Base-by-base conservation (phyloP, 2,329 filamentous ascomycete species). In the Epichloe sibirici region DNA sequence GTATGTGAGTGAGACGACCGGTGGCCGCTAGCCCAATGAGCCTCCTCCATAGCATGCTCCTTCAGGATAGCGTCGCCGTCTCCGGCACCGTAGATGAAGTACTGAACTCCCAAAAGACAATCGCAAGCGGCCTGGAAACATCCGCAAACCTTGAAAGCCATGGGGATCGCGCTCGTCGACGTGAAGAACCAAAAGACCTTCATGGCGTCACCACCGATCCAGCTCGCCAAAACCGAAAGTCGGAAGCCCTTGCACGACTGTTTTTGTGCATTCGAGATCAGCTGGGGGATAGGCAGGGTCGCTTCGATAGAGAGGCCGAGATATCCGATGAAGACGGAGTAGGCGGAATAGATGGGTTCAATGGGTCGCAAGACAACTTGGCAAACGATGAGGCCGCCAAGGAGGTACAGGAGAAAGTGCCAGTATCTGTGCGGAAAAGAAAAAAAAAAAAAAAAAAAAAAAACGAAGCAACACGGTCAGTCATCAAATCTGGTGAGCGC, bases 151-250 rank as follows among this genome's bases (percentile, higher is more conserved):
- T 91, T 91, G 69, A 93, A 94, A 1, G 85, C 81, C 76, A 78
- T 77, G 0, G 88, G 87, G 35, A 93, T 88, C 61, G 77, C 74
- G 4, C 79, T 79, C 1, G 76, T 79, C 1, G 84, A 79, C 2
- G 83, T 86, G 56, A 90, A 85, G 71, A 91, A 93, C 82, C 82
- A 85, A 62, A 89, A 86, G 77, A 91, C 86, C 75, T 94, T 94
- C 83, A 93, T 89, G 8, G 79, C 74, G 67, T 94, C 88, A 56
- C 88, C 88, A 3, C 85, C 70, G 51, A 94, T 72, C 88, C 88
- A 94, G 65, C 83, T 89, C 31, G 75, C 78, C 53, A 93, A 71
- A 4, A 94, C 83, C 6, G 83, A 88, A 11, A 89, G 63, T 15
- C 88, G 78, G 68, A 94, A 89, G 5, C 88, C 88, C 65, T 82